phyloP scores from a whole-genome alignment of 75 land plant species.

The Picea sitchensis region DNA sequence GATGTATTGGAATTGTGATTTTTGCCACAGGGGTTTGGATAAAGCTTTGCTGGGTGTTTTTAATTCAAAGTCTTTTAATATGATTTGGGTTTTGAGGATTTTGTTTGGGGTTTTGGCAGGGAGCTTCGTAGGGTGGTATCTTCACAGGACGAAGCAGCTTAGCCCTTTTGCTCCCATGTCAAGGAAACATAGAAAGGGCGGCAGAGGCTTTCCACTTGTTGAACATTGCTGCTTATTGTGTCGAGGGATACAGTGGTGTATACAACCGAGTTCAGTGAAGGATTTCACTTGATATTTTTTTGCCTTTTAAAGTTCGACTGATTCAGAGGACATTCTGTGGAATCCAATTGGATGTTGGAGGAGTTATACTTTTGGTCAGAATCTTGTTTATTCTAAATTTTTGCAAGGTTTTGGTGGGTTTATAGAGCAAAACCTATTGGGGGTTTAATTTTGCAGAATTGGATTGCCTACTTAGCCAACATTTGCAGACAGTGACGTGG shows the following conservation, averaged over 20 bases:
- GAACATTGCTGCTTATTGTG: conserved; percentile 11
- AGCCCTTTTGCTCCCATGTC: conserved; percentile 1
- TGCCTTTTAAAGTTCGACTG: background rate
- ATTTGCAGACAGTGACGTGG: background rate
- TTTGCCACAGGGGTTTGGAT: too few relatives aligned
- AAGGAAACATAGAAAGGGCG: conserved; percentile 1
- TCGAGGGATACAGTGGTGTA: conserved; percentile 2
- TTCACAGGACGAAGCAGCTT: background rate
- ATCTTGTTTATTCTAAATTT: background rate
- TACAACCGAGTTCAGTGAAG: background rate
- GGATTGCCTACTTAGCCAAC: background rate
- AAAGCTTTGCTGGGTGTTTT: background rate
- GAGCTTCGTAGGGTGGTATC: background rate
- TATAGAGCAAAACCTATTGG: background rate
- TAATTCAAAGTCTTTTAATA: background rate
- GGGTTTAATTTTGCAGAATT: conserved; percentile 3
- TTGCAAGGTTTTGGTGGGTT: background rate
- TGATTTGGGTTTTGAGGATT: background rate
- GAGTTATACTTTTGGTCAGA: background rate
- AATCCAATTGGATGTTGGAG: background rate
- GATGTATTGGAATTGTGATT: background rate
- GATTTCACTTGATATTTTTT: background rate
- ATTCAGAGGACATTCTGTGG: background rate
- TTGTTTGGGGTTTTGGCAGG: background rate
- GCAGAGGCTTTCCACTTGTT: conserved; percentile 8